Conservation (phyloP, 2,329 filamentous ascomycete genomes). For the Lecanicillium sp. region DNA sequence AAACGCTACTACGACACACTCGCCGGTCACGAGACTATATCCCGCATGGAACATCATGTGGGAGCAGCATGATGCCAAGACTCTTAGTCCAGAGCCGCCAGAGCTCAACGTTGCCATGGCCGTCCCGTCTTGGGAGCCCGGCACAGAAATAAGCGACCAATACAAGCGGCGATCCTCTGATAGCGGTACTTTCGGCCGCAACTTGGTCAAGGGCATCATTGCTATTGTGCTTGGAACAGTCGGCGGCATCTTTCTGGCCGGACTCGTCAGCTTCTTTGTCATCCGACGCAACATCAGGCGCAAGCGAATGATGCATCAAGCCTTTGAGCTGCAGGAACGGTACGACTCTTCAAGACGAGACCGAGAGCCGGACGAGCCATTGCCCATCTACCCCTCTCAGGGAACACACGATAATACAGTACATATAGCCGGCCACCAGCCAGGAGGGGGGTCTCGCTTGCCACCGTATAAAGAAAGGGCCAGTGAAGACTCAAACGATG, state of each 20-base stretch:
- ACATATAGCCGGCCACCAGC: too few relatives aligned
- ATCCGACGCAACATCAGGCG: not conserved
- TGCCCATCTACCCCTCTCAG: too few relatives aligned
- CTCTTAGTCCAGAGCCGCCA: constrained; percentile 5
- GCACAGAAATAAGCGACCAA: constrained; percentile 5
- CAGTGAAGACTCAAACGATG: not conserved
- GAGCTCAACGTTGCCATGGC: constrained; percentile 2
- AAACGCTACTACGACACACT: not conserved
- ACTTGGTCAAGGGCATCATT: constrained; percentile 4
- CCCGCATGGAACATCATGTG: constrained; percentile 5
- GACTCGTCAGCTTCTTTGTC: not conserved
- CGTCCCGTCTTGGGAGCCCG: constrained; percentile 7
- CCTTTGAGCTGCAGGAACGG: constrained; percentile 5
- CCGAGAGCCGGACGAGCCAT: too few relatives aligned
- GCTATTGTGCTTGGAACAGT: constrained; percentile 7
- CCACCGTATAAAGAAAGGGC: constrained; percentile 7
- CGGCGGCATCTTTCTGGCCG: not conserved
- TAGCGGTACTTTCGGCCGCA: not conserved
- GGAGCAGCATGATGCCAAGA: constrained; percentile 3
- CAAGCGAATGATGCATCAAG: not conserved
- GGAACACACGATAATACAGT: too few relatives aligned
- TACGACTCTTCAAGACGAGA: too few relatives aligned
- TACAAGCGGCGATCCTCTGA: constrained; percentile 1
- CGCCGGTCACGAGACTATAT: constrained; percentile 2
- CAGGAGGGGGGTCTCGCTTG: not conserved